Evolutionary conservation across 345 rosid species (phyloP).

Genomic region (Aquilaria sinensis): DNA sequence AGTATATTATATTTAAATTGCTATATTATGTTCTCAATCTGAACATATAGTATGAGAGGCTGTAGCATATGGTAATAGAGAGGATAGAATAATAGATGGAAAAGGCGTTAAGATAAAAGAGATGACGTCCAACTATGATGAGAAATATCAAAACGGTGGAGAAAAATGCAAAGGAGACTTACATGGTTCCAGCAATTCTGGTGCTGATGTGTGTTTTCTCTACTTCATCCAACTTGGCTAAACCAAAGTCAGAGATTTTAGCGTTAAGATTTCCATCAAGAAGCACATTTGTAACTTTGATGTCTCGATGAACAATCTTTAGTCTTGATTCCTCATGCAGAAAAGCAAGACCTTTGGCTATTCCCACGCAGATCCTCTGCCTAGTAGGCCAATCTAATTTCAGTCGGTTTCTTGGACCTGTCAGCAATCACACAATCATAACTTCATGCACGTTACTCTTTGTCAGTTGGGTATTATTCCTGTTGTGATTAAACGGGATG

Average conservation of each 20-base stretch:
- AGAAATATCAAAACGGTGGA: background rate
- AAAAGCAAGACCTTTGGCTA: slow-evolving; percentile 61
- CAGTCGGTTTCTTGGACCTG: slow-evolving; percentile 34
- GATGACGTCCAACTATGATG: background rate
- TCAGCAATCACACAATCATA: background rate
- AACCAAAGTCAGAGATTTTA: slow-evolving; percentile 64
- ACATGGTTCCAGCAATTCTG: slow-evolving; percentile 63
- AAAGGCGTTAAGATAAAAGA: too few species aligned
- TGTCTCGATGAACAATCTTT: slow-evolving; percentile 70
- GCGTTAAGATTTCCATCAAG: slow-evolving; percentile 48
- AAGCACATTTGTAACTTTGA: slow-evolving; percentile 63
- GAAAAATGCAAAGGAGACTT: slow-evolving; percentile 12
- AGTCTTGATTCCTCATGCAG: slow-evolving; percentile 68
- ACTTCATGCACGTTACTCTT: background rate
- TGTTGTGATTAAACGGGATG: background rate
- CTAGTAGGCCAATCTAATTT: slow-evolving; percentile 59
- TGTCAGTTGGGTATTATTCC: slow-evolving; percentile 22
- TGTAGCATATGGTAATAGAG: too few species aligned
- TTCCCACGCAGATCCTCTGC: slow-evolving; percentile 54
- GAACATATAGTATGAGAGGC: too few species aligned
- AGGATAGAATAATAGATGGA: too few species aligned
- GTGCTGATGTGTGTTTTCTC: slow-evolving; percentile 71
- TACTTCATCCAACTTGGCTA: slow-evolving; percentile 64
- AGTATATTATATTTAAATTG: too few species aligned
- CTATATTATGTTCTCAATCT: too few species aligned